Evolutionary conservation across 805 yeast genomes (phyloP).

Genomic region (Ogataea polymorpha): DNA sequence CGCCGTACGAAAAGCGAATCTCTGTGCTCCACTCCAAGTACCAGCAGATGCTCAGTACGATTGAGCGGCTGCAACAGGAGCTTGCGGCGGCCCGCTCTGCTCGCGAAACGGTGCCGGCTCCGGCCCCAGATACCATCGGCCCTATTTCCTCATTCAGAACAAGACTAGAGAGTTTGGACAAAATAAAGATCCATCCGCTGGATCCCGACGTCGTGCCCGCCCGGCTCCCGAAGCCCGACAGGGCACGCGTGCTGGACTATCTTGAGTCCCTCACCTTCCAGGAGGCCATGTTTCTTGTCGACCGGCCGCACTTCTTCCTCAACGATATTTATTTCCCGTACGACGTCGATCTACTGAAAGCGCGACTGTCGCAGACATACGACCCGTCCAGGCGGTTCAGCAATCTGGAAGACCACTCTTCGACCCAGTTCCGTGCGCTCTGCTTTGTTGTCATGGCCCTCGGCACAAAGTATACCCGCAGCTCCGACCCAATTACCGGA

Average conservation of each 20-base stretch:
- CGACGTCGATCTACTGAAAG: constrained; percentile 18
- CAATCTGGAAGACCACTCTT: constrained; percentile 5
- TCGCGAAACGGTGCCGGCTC: neutral
- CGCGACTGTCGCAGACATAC: constrained; percentile 16
- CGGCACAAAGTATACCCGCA: constrained; percentile 24
- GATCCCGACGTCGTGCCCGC: neutral
- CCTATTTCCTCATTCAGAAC: constrained; percentile 2
- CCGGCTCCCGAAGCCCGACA: constrained; percentile 5
- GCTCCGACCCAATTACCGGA: constrained; percentile 14
- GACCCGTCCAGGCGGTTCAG: constrained; percentile 13
- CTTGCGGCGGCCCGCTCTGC: neutral
- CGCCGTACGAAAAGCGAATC: constrained; percentile 23
- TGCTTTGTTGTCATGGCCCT: constrained; percentile 23
- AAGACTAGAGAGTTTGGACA: constrained; percentile 1
- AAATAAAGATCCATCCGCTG: neutral
- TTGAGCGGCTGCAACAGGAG: constrained; percentile 15
- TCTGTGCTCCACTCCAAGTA: constrained; percentile 21
- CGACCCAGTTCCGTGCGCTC: constrained; percentile 20
- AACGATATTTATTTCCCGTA: constrained; percentile 26
- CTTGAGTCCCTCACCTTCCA: constrained; percentile 13
- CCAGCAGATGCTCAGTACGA: constrained; percentile 19
- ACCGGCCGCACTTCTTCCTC: constrained; percentile 22
- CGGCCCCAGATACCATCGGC: neutral
- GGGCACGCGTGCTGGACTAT: constrained; percentile 7
- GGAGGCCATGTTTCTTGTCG: constrained; percentile 16